Base-by-base conservation (phyloP, 306 rosid species). In the Cucurbita maxima region DNA sequence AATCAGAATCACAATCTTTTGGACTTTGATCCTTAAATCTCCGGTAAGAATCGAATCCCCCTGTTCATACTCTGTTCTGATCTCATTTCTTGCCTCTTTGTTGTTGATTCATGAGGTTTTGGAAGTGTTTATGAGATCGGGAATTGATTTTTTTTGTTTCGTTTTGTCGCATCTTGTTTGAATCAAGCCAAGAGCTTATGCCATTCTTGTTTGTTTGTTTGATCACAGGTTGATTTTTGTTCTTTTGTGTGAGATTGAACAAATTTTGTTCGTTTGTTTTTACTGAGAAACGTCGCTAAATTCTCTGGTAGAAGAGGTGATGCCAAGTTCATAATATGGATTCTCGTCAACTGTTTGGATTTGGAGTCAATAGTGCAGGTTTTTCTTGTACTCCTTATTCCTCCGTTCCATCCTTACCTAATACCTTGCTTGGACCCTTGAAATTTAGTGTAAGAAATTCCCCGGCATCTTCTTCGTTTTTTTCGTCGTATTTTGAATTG, bases 251-350 rank as follows among this genome's bases (percentile, higher is more conserved):
- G 50, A 67, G 40, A 10, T 50, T 70, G 18, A 9, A 11, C 60
- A 18, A 10, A 12, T 37, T 37, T 50, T 64, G 48, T 30, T 66
- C 43, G 53, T 20, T 66, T 5, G n/a, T 6, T 66, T 64, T 30
- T 30, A 30, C 34, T 30, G 34, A 30, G 34, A 30, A 30, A 30
- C 34, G 2, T 30, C 34, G 34, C 0, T 30, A 30, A 30, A 30
- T 2, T 30, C 34, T 30, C 45, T 61, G n/a, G 51, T 58, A 20
- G 62, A 50, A 50, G 75, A 71, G 81, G 80, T 66, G 80, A 90
- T 82, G 91, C 80, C 72, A 76, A 80, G 73, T 55, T 74, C 75
- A 58, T 76, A 90, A 78, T 10, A 90, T 94, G 98, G 98, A 90
- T 77, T 93, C 90, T 0, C 93, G 78, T 76, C 90, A 84, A 66